phyloP scores from a whole-genome alignment of 1,139 yeast genomes.

The Trichomonascaceae sp. region DNA sequence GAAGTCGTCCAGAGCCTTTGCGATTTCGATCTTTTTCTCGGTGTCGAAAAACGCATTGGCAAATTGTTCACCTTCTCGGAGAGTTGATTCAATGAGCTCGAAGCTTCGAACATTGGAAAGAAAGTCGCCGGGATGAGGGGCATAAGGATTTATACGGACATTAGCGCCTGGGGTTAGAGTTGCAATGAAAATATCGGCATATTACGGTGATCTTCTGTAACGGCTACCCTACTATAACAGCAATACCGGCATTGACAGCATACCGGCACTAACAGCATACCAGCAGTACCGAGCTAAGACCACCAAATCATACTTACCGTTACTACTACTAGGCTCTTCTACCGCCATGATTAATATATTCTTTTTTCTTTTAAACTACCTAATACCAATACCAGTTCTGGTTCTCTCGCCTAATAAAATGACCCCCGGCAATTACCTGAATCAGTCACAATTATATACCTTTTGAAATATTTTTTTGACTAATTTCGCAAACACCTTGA shows the following conservation, averaged over 20 bases:
- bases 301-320: constrained; percentile 1
- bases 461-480: constrained; percentile 7
- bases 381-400: too few relatives aligned
- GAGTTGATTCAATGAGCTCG: constrained; percentile 89
- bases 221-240: too few relatives aligned
- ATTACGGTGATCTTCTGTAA: too few relatives aligned
- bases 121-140: constrained; percentile 91
- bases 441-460: not conserved
- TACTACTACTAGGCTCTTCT: constrained; percentile 2
- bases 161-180: constrained; percentile 8
- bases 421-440: too few relatives aligned
- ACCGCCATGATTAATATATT: constrained; percentile 1
- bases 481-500: not conserved
- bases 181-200: not conserved
- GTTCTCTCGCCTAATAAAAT: too few relatives aligned
- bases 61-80: constrained; percentile 98
- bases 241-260: too few relatives aligned
- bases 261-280: too few relatives aligned
- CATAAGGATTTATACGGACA: constrained; percentile 64
- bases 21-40: constrained; percentile 94
- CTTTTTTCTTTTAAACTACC: too few relatives aligned
- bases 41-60: constrained; percentile 95
- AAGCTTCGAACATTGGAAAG: constrained; percentile 84
- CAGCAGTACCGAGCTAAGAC: not conserved
- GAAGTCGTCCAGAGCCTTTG: constrained; percentile 94